Evolutionary conservation across 2,329 filamentous ascomycete genomes (phyloP), one percentile per base, ranked within the genome.

Genomic region (Magnaporthiopsis poae): DNA sequence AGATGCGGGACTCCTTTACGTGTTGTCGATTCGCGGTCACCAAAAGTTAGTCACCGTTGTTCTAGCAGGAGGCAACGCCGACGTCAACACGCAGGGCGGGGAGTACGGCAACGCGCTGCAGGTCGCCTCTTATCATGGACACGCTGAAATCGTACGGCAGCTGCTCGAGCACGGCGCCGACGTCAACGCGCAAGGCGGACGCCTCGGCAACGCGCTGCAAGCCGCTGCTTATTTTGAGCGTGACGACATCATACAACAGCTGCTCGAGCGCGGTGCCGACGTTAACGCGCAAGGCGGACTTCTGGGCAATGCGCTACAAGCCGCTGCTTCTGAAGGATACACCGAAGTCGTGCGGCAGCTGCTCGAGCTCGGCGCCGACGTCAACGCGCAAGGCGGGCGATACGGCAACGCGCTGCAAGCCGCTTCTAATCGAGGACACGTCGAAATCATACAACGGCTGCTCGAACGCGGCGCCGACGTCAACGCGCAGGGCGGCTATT

Each of bases 1-100:
- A 4, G 61, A 8, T 62, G 65, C 52, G 63, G n/a, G 61, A 68
- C 67, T 31, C 60, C 63, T 15, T 63, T 70, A 9, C 62, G 61
- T 35, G 59, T 56, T 65, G 29, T 59, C 62, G 5, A 1, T 21
- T 12, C n/a, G 35, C 11, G 35, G 64, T 3, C 21, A 29, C 33
- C 25, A 12, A 29, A 21, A 21, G 39, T 11, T 66, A n/a, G 27
- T 64, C 15, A 62, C 65, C 65, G 18, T 59, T 9, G 15, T 68
- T 33, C 67, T 68, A 21, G 27, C 12, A 39, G 36, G 36, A 39
- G 36, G 36, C 12, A 15, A 12, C 36, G 60, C 60, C 35, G 18
- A 62, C 25, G 60, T 66, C n/a, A 56, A 66, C 31, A 18, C 35
- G 60, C 65, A 56, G 21, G 60, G 65, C n/a, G 65, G 65, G 13